phyloP scores from a whole-genome alignment of 2,329 filamentous ascomycete species.

The Trichophyton schoenleinii region DNA sequence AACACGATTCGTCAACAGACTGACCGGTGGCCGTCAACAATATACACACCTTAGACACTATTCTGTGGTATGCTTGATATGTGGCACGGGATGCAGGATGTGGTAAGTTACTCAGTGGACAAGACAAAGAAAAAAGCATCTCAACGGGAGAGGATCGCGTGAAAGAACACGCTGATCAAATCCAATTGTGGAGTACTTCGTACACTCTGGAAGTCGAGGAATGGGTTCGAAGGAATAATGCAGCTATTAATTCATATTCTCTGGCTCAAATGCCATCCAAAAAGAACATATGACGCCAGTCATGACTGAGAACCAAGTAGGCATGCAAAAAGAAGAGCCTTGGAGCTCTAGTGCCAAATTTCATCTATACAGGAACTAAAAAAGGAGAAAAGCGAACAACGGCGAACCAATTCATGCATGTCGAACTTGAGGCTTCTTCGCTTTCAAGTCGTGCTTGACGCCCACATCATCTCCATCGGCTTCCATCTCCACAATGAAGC shows the following conservation, averaged over 20 bases:
- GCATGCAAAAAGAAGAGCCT: background rate
- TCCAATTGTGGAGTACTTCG: background rate
- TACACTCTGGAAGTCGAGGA: background rate
- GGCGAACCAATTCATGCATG: background rate
- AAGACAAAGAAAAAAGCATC: background rate
- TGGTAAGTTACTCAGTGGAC: background rate
- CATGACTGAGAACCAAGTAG: background rate
- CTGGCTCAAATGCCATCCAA: background rate
- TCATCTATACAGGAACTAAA: background rate
- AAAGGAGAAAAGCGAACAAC: background rate
- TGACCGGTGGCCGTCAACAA: no score
- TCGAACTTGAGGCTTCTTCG: background rate
- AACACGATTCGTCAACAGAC: no score
- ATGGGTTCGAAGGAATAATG: background rate
- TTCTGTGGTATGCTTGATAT: background rate
- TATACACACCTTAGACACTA: background rate
- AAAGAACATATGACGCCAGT: background rate
- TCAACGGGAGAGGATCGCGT: background rate
- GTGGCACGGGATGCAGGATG: background rate
- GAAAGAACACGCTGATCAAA: background rate
- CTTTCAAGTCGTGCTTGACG: background rate
- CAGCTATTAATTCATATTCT: background rate
- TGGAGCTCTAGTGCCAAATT: background rate
- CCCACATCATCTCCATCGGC: slow-evolving; percentile 23
- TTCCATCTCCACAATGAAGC: slow-evolving; percentile 81